phyloP scores from a whole-genome alignment of 2,329 filamentous ascomycete genomes.

The Pestalotiopsis fici region DNA sequence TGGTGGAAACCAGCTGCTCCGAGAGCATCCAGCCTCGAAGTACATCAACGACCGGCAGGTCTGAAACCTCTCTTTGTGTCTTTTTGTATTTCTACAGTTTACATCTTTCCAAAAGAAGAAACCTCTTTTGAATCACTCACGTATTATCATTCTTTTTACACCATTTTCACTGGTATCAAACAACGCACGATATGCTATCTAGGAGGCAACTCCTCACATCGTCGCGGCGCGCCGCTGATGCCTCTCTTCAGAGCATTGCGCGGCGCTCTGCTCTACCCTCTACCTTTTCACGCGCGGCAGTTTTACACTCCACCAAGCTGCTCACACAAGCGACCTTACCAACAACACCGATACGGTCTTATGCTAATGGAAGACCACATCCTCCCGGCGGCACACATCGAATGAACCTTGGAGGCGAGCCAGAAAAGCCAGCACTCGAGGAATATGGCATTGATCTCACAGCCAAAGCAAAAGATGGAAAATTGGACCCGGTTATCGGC shows the following conservation, averaged over 20 bases:
- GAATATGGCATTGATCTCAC: conserved; percentile 92
- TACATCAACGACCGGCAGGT: conserved; percentile 1
- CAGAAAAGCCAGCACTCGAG: conserved; percentile 84
- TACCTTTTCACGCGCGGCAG: conserved; percentile 21
- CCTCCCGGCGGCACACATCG: conserved; percentile 90
- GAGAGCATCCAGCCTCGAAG: background rate
- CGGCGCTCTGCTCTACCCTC: conserved; percentile 21
- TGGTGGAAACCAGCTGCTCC: background rate
- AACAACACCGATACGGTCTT: conserved; percentile 42
- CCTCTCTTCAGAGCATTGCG: conserved; percentile 23
- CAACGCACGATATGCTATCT: conserved; percentile 33
- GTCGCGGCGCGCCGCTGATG: conserved; percentile 32
- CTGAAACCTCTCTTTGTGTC: background rate
- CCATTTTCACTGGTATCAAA: background rate
- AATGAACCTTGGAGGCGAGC: conserved; percentile 79
- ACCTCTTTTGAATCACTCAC: background rate
- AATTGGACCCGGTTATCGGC: conserved; percentile 94
- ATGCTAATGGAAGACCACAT: conserved; percentile 75
- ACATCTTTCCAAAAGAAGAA: background rate
- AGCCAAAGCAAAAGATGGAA: conserved; percentile 79
- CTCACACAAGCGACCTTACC: conserved; percentile 19
- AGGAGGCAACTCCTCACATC: conserved; percentile 36
- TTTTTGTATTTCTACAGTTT: background rate
- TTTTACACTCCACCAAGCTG: conserved; percentile 17
- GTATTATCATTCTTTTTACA: background rate